Conservation (phyloP, 1,284 basidiomycete species). For the Psilocybe mexicana region DNA sequence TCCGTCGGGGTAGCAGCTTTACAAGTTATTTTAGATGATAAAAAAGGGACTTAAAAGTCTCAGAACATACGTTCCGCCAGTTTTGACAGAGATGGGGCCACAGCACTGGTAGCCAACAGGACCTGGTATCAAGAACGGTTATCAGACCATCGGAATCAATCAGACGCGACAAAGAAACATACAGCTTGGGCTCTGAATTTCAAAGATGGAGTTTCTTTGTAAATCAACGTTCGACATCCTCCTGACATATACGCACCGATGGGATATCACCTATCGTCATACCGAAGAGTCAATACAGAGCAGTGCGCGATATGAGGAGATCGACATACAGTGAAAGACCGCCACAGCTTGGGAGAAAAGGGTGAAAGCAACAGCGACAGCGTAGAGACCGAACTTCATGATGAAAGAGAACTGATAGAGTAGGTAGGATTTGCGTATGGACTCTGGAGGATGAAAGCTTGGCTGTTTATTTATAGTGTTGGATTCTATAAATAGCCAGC, state of each 20-base stretch:
- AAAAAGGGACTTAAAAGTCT: not conserved
- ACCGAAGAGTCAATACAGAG: not conserved
- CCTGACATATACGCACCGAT: not conserved
- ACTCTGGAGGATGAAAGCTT: not conserved
- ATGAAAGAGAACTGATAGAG: not conserved
- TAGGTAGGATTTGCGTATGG: not conserved
- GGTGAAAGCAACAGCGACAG: conserved; percentile 2
- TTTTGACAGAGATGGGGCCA: conserved; percentile 11
- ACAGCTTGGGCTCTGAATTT: conserved; percentile 10
- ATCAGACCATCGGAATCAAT: not conserved
- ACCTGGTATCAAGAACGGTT: not conserved
- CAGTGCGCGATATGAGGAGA: not conserved
- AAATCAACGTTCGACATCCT: not conserved
- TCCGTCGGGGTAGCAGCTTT: conserved; percentile 5
- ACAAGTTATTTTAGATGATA: not conserved
- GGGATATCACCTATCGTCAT: not conserved
- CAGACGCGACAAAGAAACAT: not conserved
- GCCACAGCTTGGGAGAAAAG: conserved; percentile 11
- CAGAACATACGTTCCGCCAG: conserved; percentile 13
- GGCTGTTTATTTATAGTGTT: not conserved
- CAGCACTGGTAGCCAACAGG: conserved; percentile 19
- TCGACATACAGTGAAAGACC: conserved; percentile 14
- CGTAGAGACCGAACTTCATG: conserved; percentile 5
- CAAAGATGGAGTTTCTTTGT: no score
- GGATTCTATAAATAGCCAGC: no score